Evolutionary conservation across 495 filamentous ascomycete species (phyloP).

Genomic region (Penicillium maclennaniae): DNA sequence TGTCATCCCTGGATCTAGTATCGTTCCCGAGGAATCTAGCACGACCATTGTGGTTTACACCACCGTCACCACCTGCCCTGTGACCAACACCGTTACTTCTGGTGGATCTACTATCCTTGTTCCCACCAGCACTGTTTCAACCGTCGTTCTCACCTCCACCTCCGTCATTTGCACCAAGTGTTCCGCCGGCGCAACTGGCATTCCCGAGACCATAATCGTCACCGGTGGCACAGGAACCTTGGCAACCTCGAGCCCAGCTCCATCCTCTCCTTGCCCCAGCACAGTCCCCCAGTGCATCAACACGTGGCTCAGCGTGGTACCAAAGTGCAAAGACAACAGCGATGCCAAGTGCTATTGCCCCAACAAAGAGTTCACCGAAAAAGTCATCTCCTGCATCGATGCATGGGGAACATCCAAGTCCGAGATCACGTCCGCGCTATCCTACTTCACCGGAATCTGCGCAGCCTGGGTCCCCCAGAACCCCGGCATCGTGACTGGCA

Average conservation of each 20-base stretch:
- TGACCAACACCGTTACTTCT: constrained; percentile 36
- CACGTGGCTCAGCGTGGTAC: constrained; percentile 72
- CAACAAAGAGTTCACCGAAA: constrained; percentile 66
- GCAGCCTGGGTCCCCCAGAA: constrained; percentile 68
- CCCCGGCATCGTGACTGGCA: constrained; percentile 77
- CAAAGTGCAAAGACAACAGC: constrained; percentile 78
- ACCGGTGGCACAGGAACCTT: constrained; percentile 15
- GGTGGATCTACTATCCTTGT: constrained; percentile 31
- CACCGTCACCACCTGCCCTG: constrained; percentile 42
- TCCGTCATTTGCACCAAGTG: constrained; percentile 38
- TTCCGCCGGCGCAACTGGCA: constrained; percentile 16
- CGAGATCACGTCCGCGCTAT: constrained; percentile 67
- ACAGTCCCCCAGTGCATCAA: constrained; percentile 87
- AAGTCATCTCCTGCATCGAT: constrained; percentile 77
- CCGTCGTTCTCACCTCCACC: constrained; percentile 31
- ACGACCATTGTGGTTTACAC: constrained; percentile 30
- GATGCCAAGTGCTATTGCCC: constrained; percentile 86
- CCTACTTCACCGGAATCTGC: constrained; percentile 91
- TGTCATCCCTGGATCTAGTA: constrained; percentile 14
- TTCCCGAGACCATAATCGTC: not conserved
- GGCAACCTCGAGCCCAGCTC: constrained; percentile 18
- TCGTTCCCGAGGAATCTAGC: constrained; percentile 17
- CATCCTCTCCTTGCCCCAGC: constrained; percentile 54
- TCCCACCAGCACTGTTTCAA: constrained; percentile 36
- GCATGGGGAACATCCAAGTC: constrained; percentile 64